Base-by-base conservation (phyloP, 768 basidiomycete genomes). In the Tephrocybe rancida region DNA sequence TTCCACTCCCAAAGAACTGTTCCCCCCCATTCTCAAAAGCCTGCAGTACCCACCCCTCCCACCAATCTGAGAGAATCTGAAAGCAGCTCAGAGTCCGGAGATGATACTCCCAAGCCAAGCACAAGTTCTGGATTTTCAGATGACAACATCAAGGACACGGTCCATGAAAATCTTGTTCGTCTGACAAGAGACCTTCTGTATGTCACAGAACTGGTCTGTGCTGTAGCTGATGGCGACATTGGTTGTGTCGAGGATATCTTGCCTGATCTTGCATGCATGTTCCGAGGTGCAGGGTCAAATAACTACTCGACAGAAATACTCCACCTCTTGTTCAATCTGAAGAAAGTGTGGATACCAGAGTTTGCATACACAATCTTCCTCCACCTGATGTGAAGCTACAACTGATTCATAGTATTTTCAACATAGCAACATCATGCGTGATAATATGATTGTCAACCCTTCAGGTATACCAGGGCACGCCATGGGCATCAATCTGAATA, bases 401-500 rank as follows among this genome's bases (percentile, higher is more conserved):
- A 30, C 29, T 6, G 29, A n/a, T 30, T 37, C 35, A 13, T 4
- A 37, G 10, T 37, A 16, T 37, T 7, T 16, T 37, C 35, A 1
- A 19, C 39, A 27, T 44, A 74, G 72, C 0, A 59, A 76, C 32
- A 69, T 76, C 0, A 71, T 74, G 62, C 58, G 64, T 0, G 71
- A 76, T 45, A 69, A 63, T 21, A 68, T 70, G 65, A 56, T 76
- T 0, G 48, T 74, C 14, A 73, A 74, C 35, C 24, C 62, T 0
- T 64, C 66, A 0, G 72, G 74, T 0, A 48, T 68, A 1, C 52
- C 64, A 6, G 70, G 71, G 0, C 70, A 73, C 46, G 62, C 52
- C 1, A 75, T 75, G 71, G 56, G 54, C 0, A 61, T 73, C 10
- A 69, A 75, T 37, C 8, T 70, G 1, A 75, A 77, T 44, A 73